Percentiles rank a stretch among this genome's conserved stretches.
Conservation (phyloP, 2,329 filamentous ascomycete species). For the Phaeophleospora eucalypticola region DNA sequence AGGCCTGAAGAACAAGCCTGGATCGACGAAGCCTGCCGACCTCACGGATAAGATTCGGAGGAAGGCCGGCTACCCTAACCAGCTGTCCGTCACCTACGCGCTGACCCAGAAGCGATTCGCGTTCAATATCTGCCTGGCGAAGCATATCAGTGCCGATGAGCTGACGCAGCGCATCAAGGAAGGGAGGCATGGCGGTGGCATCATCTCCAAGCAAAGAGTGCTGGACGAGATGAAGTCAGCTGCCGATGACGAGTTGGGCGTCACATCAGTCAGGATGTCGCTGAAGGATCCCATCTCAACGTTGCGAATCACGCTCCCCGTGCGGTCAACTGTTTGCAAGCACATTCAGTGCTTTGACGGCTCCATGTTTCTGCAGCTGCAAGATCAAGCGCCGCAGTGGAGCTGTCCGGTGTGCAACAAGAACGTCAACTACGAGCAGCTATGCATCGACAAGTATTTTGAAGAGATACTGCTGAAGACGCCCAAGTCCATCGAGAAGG, state of each 20-base stretch:
- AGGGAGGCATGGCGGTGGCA: conserved; percentile 46
- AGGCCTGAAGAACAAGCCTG: conserved; percentile 92
- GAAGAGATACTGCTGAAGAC: conserved; percentile 79
- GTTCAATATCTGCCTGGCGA: conserved; percentile 71
- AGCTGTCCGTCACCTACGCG: conserved; percentile 82
- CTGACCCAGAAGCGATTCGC: conserved; percentile 69
- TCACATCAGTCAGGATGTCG: conserved; percentile 83
- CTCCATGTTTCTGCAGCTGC: conserved; percentile 83
- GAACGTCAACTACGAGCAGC: conserved; percentile 68
- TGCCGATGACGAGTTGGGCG: conserved; percentile 77
- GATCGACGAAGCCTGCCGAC: conserved; percentile 88
- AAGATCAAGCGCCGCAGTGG: conserved; percentile 96
- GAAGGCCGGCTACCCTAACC: conserved; percentile 67
- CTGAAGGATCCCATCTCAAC: conserved; percentile 91
- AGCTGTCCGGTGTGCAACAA: conserved; percentile 93
- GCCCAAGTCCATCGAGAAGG: conserved; percentile 67
- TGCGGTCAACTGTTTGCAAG: conserved; percentile 72
- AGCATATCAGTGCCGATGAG: conserved; percentile 64
- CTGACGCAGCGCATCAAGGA: conserved; percentile 65
- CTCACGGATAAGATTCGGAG: conserved; percentile 74
- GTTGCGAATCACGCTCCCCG: conserved; percentile 72
- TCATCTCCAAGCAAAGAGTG: conserved; percentile 76
- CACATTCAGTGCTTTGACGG: conserved; percentile 97
- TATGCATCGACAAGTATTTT: conserved; percentile 89
- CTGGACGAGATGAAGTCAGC: conserved; percentile 76